These are phyloP conservation scores for Flaveria bidentis DNA, from an alignment of 129 eudicot genomes.

Conservation along the genomic window DNA sequence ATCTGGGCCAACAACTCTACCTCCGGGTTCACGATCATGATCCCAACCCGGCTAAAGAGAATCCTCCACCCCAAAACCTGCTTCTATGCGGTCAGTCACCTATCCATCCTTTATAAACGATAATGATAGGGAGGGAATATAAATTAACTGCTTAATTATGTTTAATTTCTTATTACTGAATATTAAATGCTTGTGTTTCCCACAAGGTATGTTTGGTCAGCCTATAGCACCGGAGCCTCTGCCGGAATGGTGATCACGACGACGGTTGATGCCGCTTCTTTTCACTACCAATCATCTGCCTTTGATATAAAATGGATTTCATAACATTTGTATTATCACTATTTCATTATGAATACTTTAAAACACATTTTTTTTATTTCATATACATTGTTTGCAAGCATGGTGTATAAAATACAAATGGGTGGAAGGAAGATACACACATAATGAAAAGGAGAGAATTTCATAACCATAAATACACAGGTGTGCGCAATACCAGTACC, in stretches of 20 bases:
- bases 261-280: background rate
- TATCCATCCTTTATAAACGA: too few relatives aligned
- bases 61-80: conserved; percentile 62
- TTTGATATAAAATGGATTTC: background rate
- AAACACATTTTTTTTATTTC: background rate
- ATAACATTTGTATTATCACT: background rate
- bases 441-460: too few relatives aligned
- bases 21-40: conserved; percentile 60
- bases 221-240: conserved; percentile 37
- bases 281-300: background rate
- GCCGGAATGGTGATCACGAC: conserved; percentile 20
- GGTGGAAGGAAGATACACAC: too few relatives aligned
- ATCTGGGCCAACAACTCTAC: conserved; percentile 60
- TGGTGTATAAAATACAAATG: too few relatives aligned
- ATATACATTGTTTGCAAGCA: background rate
- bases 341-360: too few relatives aligned
- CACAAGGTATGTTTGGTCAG: conserved; percentile 39
- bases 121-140: too few relatives aligned
- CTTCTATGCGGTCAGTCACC: conserved; percentile 51
- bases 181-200: conserved; percentile 1
- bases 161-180: background rate
- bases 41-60: conserved; percentile 72
- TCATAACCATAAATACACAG: too few relatives aligned
- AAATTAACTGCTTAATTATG: too few relatives aligned
- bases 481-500: too few relatives aligned